Conservation (phyloP, 352 stramenopile species). For the Pythium pyrilobum region DNA sequence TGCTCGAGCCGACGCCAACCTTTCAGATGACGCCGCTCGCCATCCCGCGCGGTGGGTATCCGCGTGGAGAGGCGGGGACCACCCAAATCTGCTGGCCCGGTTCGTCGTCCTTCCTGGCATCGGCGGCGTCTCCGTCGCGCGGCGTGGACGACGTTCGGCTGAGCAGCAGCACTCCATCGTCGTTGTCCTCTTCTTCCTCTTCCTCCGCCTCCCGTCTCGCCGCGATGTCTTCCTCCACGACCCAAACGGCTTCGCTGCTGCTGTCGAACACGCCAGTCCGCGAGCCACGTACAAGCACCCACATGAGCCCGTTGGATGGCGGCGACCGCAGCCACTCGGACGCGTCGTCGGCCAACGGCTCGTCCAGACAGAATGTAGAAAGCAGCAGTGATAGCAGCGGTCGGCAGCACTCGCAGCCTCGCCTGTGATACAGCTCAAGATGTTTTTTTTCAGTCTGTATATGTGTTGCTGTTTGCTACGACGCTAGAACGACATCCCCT, state of each 20-base stretch:
- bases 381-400: neutral
- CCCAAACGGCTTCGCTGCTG: neutral
- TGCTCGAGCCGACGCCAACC: neutral
- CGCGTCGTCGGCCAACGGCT: neutral
- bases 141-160: constrained; percentile 11
- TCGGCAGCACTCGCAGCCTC: constrained; percentile 1
- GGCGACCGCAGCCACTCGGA: neutral
- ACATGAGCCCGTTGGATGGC: neutral
- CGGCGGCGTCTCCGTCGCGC: neutral
- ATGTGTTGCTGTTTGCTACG: no score
- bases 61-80: no score
- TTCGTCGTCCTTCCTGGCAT: constrained; percentile 2
- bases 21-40: constrained; percentile 8
- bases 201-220: neutral
- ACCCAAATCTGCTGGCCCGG: constrained; percentile 23
- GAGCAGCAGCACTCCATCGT: constrained; percentile 15
- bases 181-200: neutral
- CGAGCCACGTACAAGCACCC: neutral
- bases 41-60: neutral
- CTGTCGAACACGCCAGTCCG: neutral
- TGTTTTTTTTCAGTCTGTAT: neutral
- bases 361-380: neutral
- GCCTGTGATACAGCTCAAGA: neutral
- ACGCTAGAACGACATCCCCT: no score
- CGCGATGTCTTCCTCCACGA: neutral